phyloP scores from a whole-genome alignment of 805 yeast species.

The Zygoascus flipseniorum region DNA sequence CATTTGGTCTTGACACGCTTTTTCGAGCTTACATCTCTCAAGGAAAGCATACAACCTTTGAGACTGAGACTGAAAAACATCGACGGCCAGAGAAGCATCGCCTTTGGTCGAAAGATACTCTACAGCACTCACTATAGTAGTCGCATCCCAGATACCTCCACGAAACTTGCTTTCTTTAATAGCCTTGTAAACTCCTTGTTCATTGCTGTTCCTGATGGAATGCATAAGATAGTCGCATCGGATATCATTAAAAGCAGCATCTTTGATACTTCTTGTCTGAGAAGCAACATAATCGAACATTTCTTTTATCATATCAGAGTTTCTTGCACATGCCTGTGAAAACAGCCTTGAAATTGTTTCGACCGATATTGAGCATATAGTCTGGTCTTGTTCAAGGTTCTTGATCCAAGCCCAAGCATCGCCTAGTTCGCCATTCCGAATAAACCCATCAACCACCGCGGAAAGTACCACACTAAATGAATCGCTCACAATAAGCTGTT shows the following conservation, averaged over 20 bases:
- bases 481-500: neutral
- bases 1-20: neutral
- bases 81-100: constrained; percentile 22
- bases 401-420: constrained; percentile 26
- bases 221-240: constrained; percentile 20
- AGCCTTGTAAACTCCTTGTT: constrained; percentile 19
- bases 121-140: constrained; percentile 19
- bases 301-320: constrained; percentile 22
- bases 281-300: constrained; percentile 22
- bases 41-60: constrained; percentile 5
- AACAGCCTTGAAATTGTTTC: constrained; percentile 15
- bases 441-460: constrained; percentile 20
- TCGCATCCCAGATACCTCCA: constrained; percentile 24
- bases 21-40: neutral
- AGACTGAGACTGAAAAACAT: constrained; percentile 23
- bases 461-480: constrained; percentile 3
- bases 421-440: constrained; percentile 13
- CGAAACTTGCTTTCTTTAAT: constrained; percentile 24
- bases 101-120: constrained; percentile 6
- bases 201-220: constrained; percentile 13
- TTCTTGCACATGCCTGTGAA: constrained; percentile 15
- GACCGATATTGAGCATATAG: constrained; percentile 7
- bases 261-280: constrained; percentile 3
- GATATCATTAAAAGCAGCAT: constrained; percentile 12
- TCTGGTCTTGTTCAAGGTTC: constrained; percentile 14